Evolutionary conservation across 2,329 filamentous ascomycete genomes (phyloP), one percentile per base, ranked within the genome.

Genomic region (Ascochyta koolunga): DNA sequence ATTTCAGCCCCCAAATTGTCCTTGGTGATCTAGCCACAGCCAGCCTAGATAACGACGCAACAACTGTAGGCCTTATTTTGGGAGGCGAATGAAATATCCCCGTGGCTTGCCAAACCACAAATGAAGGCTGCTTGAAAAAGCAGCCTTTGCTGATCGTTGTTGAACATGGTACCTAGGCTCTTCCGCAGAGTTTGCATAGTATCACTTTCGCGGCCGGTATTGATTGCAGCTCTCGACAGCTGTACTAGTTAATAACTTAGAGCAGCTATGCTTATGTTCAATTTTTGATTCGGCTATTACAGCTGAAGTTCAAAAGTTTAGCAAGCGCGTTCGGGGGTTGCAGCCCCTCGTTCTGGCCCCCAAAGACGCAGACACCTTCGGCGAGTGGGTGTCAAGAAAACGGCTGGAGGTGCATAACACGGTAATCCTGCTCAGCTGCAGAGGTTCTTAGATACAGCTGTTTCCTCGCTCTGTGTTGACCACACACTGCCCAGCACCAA

Each of bases 1-100:
- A 13, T 47, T 38, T 50, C 45, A 46, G 51, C 51, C 51, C 51
- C 51, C 51, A 54, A 45, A 24, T 32, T 37, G 29, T 25, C 27
- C 18, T 15, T 35, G 3, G 11, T 13, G 40, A 36, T 40, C 51
- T 54, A 54, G 45, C 51, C 33, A 13, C 16, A 39, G 36, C 9
- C 43, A 44, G 51, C 27, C 39, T 49, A 49, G 51, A 41, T 41
- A 45, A 41, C 29, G 31, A 41, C 19, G 32, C 40, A 29, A 16
- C 29, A 16, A 31, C 32, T 41, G 40, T 45, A 40, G 22, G 44
- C 44, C 44, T 54, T 29, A 54, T 10, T 16, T 21, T 11, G n/a
- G 19, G 35, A 21, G 25, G 29, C 45, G 27, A 54, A 44, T 50
- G n/a, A 24, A 13, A 10, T 36, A 6, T 4, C n/a, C 15, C 40